These are phyloP conservation scores for Sphaerulina musiva DNA, from an alignment of 2,329 filamentous ascomycete genomes.

Conservation along the genomic window DNA sequence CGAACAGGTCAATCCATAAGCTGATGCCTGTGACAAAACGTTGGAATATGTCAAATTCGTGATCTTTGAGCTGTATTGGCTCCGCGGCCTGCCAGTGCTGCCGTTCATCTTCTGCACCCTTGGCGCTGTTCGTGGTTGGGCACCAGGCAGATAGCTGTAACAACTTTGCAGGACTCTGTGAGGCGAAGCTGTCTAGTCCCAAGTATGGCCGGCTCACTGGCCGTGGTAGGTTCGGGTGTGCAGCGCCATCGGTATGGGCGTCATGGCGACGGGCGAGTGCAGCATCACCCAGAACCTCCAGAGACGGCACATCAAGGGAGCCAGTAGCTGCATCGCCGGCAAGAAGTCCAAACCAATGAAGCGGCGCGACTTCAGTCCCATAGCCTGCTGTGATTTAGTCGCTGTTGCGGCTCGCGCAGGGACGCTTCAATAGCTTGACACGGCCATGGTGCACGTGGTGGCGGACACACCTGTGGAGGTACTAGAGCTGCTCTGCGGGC, in stretches of 20 bases:
- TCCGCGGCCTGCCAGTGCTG: constrained; percentile 26
- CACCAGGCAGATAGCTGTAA: constrained; percentile 24
- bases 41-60: constrained; percentile 37
- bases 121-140: constrained; percentile 14
- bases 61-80: constrained; percentile 29
- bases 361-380: constrained; percentile 39
- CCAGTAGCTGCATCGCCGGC: constrained; percentile 39
- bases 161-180: constrained; percentile 24
- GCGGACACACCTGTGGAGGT: constrained; percentile 20
- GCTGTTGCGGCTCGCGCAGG: too few relatives aligned
- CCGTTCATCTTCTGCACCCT: constrained; percentile 20
- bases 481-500: constrained; percentile 27
- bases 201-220: constrained; percentile 9
- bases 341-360: constrained; percentile 46
- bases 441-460: neutral
- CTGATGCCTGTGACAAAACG: constrained; percentile 37
- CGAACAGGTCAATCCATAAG: constrained; percentile 41
- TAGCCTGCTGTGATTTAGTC: constrained; percentile 13
- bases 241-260: constrained; percentile 16
- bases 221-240: neutral
- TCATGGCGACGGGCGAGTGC: constrained; percentile 23
- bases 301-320: constrained; percentile 19
- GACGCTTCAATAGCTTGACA: neutral
- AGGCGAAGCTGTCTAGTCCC: constrained; percentile 18
- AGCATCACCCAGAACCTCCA: constrained; percentile 24